phyloP scores from a whole-genome alignment of 108 stramenopile species.

The Nitzschia inconspicua region DNA sequence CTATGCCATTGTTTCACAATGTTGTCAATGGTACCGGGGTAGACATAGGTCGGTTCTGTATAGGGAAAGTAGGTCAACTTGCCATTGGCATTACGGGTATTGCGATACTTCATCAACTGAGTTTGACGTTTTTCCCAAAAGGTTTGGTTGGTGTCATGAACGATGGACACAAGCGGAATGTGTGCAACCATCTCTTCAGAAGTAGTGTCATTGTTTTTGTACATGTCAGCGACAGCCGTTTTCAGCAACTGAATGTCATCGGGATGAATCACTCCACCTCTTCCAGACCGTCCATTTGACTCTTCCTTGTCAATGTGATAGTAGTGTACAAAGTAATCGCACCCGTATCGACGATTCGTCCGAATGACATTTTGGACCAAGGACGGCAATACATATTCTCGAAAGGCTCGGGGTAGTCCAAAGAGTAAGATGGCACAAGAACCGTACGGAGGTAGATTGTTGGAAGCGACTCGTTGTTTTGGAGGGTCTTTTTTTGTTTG shows the following conservation, averaged over 20 bases:
- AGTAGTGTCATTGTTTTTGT: too few relatives aligned
- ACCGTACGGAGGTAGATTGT: neutral
- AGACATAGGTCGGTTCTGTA: constrained; percentile 7
- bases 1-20: constrained; percentile 30
- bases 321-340: constrained; percentile 39
- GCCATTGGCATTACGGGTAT: constrained; percentile 11
- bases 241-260: constrained; percentile 30
- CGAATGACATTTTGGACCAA: constrained; percentile 25
- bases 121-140: constrained; percentile 24
- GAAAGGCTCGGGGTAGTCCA: constrained; percentile 40
- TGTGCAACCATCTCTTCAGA: neutral
- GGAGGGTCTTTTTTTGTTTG: too few relatives aligned
- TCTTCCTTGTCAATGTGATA: constrained; percentile 9
- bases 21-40: constrained; percentile 15
- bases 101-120: constrained; percentile 20
- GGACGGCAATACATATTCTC: constrained; percentile 30
- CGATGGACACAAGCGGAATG: constrained; percentile 17
- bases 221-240: constrained; percentile 28
- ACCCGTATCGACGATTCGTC: constrained; percentile 27
- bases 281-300: constrained; percentile 15
- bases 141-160: constrained; percentile 28
- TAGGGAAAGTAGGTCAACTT: constrained; percentile 28
- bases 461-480: too few relatives aligned
- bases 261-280: constrained; percentile 40
- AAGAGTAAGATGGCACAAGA: constrained; percentile 29